These are phyloP conservation scores for Neltuma alba DNA, from an alignment of 306 rosid species.

Conservation along the genomic window DNA sequence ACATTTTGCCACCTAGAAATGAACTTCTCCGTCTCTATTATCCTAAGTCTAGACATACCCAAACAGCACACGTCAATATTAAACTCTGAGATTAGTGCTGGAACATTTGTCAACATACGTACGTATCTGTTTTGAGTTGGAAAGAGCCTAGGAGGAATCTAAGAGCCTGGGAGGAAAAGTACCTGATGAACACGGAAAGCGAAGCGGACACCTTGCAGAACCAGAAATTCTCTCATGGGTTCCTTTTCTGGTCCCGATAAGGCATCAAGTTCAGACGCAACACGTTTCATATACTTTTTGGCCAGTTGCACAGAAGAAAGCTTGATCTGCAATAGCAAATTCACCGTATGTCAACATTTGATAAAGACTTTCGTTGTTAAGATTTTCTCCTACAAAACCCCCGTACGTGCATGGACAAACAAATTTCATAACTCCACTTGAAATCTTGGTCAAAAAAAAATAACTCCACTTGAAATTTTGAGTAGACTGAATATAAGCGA, in stretches of 20 bases:
- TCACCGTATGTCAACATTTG: slow-evolving; percentile 16
- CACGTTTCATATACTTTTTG: slow-evolving; percentile 84
- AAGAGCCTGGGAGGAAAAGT: slow-evolving; percentile 5
- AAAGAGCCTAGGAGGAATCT: too few species aligned
- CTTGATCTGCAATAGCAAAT: slow-evolving; percentile 66
- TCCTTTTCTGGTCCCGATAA: slow-evolving; percentile 70
- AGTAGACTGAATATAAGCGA: background rate
- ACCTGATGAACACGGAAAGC: slow-evolving; percentile 97
- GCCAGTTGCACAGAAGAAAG: slow-evolving; percentile 86
- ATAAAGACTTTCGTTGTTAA: too few species aligned
- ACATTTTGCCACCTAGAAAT: background rate
- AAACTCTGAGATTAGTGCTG: background rate
- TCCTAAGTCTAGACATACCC: background rate
- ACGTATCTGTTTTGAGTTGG: background rate
- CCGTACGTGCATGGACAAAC: too few species aligned
- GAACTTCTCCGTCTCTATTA: background rate
- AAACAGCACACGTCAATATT: background rate
- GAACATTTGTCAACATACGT: background rate
- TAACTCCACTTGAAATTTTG: too few species aligned
- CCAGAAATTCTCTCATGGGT: slow-evolving; percentile 74
- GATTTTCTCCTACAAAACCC: too few species aligned
- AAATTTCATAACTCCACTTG: too few species aligned
- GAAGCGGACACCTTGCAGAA: slow-evolving; percentile 86
- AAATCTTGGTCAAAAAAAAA: too few species aligned
- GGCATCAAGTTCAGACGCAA: slow-evolving; percentile 76